Base-by-base conservation (phyloP, 2,329 filamentous ascomycete species). In the Curvularia sp. region DNA sequence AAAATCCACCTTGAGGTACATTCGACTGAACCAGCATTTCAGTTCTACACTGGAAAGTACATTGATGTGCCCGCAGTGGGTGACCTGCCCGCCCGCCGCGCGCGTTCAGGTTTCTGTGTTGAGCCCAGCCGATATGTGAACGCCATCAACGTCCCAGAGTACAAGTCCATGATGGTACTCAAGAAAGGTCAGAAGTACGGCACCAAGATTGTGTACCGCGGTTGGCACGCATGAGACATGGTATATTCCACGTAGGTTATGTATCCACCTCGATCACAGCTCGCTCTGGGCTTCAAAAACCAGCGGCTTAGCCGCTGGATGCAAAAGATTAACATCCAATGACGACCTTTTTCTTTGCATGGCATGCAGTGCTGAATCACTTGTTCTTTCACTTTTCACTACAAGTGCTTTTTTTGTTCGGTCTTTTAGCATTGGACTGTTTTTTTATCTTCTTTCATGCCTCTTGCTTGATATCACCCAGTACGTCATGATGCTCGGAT, bases 21-120 rank as follows among this genome's bases (percentile, higher is more conserved):
- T 71, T 95, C 91, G 81, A 98, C 94, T 0, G 94, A 98, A 82
- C 95, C 95, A 0, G 91, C 92, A 0, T 98, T 97, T 83, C 94
- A 98, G 78, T 96, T 97, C 80, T 98, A 98, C 80, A 96, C 93
- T 0, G 95, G 94, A 64, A 89, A 91, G 73, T 89, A 88, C 72
- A 93, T 96, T 65, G 81, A 95, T 68, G 89, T 96, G 12, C 89
- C 91, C 0, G 89, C 78, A 58, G 81, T 82, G 22, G 82, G 80
- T 31, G 83, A 81, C 2, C 77, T 85, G 28, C 86, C 89, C 0
- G 88, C 89, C 0, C 85, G 91, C 49, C 86, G 84, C 0, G 73
- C 86, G 4, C 85, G 92, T 49, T 87, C 88, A 44, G 94, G 90
- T 0, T 96, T 98, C 81, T 97, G 93, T 77, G 89, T 97, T 43